Evolutionary conservation across 2,329 filamentous ascomycete genomes (phyloP), one percentile per base, ranked within the genome.

Genomic region (Neofusicoccum laricinum): DNA sequence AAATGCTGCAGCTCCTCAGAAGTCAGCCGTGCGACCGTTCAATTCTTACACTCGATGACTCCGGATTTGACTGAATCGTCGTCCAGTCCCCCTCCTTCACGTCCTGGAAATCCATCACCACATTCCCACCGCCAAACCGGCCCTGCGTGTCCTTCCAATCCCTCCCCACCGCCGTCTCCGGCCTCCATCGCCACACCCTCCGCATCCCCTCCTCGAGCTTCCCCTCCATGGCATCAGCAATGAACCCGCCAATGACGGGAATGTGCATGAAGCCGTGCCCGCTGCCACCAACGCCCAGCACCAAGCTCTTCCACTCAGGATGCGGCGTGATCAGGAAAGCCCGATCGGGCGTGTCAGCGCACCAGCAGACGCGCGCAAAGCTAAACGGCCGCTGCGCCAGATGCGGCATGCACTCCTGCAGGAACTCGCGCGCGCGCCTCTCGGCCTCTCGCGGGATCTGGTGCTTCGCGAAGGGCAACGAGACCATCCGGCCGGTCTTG

Each of bases 331-430:
- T 84, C 17, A 86, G 69, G 63, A 85, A 86, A 19, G 80, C 75
- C 2, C 83, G 78, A 69, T 86, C 82, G 0, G 80, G 78, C 0
- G 84, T 86, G 68, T 86, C 84, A 0, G 83, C 80, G 68, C 84
- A 84, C 84, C 84, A 86, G 72, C 84, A 86, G 36, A 86, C 81
- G 15, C 82, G 75, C 7, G 81, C 81, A 66, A 82, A 84, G 19
- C 72, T 77, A 57, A 86, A 81, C 0, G 78, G 76, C 2, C 84
- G 78, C 2, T 79, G 70, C 0, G 80, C 78, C 4, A 86, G 77
- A 62, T 86, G 81, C 0, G 84, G 83, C 79, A 86, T 83, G 1
- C 80, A 82, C 45, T 84, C 82, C 8, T 70, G 70, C 17, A 87
- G 69, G 61, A 86, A 84, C 7, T 76, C 72, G 3, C 82, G 76